Evolutionary conservation across 208 protist species (phyloP).

Genomic region (Leishmania martiniquensis): DNA sequence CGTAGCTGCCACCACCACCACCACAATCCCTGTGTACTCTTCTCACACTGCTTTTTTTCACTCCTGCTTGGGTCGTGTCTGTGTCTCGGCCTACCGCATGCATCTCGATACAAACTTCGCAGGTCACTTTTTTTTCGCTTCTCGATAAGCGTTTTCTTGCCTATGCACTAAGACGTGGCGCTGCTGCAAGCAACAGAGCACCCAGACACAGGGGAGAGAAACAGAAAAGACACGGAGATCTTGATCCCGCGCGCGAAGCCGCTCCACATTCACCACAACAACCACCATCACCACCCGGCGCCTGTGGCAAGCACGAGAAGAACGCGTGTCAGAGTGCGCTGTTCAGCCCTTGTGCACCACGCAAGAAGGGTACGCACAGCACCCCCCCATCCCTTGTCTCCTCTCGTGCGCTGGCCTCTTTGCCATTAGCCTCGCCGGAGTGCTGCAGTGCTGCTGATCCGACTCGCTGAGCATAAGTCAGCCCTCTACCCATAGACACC

Average conservation of each 20-base stretch:
- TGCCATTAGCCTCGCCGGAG: neutral
- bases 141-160: neutral
- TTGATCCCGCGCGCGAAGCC: neutral
- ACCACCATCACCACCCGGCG: neutral
- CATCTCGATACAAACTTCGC: neutral
- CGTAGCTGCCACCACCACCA: neutral
- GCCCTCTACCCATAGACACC: neutral
- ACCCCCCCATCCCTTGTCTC: neutral
- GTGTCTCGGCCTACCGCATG: neutral
- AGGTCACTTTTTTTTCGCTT: neutral
- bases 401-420: neutral
- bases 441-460: neutral
- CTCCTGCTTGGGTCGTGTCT: neutral
- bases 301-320: neutral
- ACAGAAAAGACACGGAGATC: neutral
- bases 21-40: neutral
- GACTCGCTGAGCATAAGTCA: neutral
- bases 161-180: neutral
- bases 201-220: neutral
- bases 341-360: neutral
- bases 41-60: neutral
- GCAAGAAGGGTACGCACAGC: neutral
- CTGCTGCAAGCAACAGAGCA: neutral
- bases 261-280: neutral
- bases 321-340: neutral